Conservation (phyloP, 768 basidiomycete species). For the Phaffia tasmanica region DNA sequence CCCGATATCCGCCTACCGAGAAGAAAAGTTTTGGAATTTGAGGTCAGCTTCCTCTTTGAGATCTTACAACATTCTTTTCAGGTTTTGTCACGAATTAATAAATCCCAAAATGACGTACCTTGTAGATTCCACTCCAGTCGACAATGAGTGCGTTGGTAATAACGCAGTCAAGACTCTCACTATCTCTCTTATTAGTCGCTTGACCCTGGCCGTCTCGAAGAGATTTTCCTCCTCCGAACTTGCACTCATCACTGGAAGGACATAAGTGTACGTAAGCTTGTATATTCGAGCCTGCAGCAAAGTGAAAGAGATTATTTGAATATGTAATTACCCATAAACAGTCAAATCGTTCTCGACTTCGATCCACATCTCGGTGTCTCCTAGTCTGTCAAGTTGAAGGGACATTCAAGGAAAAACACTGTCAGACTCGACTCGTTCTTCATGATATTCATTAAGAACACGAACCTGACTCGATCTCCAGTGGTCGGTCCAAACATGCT, state of each 20-base stretch:
- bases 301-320: conserved; percentile 55
- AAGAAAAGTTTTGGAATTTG: not conserved
- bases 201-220: conserved; percentile 98
- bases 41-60: not conserved
- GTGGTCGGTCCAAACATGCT: conserved; percentile 92
- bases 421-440: not conserved
- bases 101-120: conserved; percentile 44
- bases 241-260: conserved; percentile 21
- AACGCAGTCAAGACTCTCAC: conserved; percentile 70
- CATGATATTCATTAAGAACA: not conserved
- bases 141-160: conserved; percentile 91
- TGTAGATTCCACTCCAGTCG: conserved; percentile 92
- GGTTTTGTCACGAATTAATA: not conserved
- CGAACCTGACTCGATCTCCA: conserved; percentile 64
- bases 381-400: conserved; percentile 42
- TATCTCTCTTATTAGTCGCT: conserved; percentile 56
- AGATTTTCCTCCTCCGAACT: conserved; percentile 87
- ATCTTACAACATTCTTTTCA: not conserved
- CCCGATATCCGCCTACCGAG: conserved; percentile 77
- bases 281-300: not conserved
- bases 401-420: not conserved
- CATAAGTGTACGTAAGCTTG: not conserved
- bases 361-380: conserved; percentile 82
- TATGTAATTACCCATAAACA: conserved; percentile 59
- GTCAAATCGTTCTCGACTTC: conserved; percentile 84